A percentile compares a stretch with the other conserved stretches of the same genome.
These are phyloP conservation scores for Mucor circinelloides DNA, from an alignment of 371 early-diverging fungal genomes.

Conservation along the genomic window DNA sequence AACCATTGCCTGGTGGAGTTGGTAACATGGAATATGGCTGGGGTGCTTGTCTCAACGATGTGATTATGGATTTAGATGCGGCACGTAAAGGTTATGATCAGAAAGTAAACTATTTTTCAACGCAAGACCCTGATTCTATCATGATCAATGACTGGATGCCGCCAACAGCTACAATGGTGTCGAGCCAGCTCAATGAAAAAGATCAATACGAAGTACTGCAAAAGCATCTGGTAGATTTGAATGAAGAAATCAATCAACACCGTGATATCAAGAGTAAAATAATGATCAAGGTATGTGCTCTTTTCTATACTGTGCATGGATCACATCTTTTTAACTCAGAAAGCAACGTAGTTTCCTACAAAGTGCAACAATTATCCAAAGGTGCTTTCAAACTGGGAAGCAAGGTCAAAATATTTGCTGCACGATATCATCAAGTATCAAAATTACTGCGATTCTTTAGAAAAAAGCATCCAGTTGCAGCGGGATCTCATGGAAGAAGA, in stretches of 20 bases:
- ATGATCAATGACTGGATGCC: conserved; percentile 48
- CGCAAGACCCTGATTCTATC: conserved; percentile 32
- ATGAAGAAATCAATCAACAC: conserved; percentile 46
- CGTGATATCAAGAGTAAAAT: conserved; percentile 47
- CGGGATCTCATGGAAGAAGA: background rate
- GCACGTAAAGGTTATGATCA: conserved; percentile 4
- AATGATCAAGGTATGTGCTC: conserved; percentile 31
- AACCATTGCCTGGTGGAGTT: conserved; percentile 83
- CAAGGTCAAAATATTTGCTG: conserved; percentile 76
- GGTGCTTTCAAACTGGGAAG: conserved; percentile 84
- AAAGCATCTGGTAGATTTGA: conserved; percentile 33
- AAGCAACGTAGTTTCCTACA: conserved; percentile 61
- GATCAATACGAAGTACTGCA: conserved; percentile 37
- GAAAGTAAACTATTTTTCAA: background rate
- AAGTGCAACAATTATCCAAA: conserved; percentile 58
- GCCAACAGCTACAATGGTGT: conserved; percentile 41
- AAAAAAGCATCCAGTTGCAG: conserved; percentile 44
- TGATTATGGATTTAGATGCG: conserved; percentile 35
- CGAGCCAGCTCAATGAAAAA: conserved; percentile 39
- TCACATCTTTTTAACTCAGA: too few relatives aligned
- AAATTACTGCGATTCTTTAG: conserved; percentile 76
- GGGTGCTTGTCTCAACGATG: conserved; percentile 65
- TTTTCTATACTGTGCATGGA: background rate
- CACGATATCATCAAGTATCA: conserved; percentile 86
- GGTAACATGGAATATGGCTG: conserved; percentile 93